A percentile compares a stretch with the other conserved stretches of the same genome.
Conservation (phyloP, 306 rosid genomes). For the Sophora flavescens region DNA sequence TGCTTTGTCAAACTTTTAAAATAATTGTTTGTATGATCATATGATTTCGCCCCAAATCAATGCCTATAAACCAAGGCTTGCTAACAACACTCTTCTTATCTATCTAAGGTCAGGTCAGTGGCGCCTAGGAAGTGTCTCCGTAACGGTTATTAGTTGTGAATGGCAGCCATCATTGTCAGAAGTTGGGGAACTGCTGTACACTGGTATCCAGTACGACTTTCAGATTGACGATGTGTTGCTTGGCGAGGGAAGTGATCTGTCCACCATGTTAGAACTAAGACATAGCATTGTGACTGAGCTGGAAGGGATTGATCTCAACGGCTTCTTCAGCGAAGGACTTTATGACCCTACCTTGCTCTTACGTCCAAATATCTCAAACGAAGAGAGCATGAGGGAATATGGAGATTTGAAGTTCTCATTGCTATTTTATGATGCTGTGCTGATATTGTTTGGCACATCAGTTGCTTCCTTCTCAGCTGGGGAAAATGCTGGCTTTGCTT, state of each 20-base stretch:
- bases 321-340: constrained; percentile 51
- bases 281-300: constrained; percentile 62
- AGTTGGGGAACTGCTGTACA: constrained; percentile 43
- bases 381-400: constrained; percentile 84
- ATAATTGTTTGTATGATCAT: background rate
- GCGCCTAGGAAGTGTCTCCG: constrained; percentile 73
- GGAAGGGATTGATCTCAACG: constrained; percentile 56
- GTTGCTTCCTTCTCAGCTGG: constrained; percentile 61
- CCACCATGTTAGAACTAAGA: constrained; percentile 83
- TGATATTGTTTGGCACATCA: constrained; percentile 69
- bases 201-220: constrained; percentile 66
- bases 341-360: constrained; percentile 39
- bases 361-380: constrained; percentile 57
- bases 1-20: constrained; percentile 14
- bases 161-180: constrained; percentile 49
- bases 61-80: constrained; percentile 18
- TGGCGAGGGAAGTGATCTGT: constrained; percentile 73
- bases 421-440: constrained; percentile 77
- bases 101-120: constrained; percentile 89
- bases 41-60: constrained; percentile 16
- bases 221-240: constrained; percentile 66
- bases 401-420: constrained; percentile 81
- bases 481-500: constrained; percentile 66
- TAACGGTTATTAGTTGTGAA: constrained; percentile 55
- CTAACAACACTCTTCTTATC: constrained; percentile 49